Percentiles rank a stretch among this genome's conserved stretches.
phyloP scores from a whole-genome alignment of 495 filamentous ascomycete genomes.

The Staphylotrichum longicolle region DNA sequence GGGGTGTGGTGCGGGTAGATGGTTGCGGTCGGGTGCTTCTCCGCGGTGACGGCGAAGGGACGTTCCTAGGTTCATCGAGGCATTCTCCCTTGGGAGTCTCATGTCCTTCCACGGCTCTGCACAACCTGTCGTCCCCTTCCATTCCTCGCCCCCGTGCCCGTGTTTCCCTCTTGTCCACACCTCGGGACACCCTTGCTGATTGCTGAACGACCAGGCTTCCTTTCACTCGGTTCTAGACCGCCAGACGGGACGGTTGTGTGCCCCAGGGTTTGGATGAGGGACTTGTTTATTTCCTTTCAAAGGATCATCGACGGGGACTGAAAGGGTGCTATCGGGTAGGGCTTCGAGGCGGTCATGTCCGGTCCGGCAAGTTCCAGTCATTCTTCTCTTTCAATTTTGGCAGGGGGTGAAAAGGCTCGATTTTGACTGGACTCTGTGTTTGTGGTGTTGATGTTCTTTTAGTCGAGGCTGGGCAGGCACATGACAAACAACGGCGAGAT shows the following conservation, averaged over 20 bases:
- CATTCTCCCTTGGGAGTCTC: no score
- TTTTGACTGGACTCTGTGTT: background rate
- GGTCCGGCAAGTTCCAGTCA: constrained; percentile 3
- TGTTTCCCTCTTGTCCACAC: background rate
- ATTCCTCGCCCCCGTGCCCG: no score
- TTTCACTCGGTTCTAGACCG: constrained; percentile 57
- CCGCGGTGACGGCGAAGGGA: no score
- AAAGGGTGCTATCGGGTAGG: background rate
- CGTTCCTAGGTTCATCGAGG: no score
- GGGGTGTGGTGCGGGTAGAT: no score
- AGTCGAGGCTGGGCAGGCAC: background rate
- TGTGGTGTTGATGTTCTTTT: constrained; percentile 1
- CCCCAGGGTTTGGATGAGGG: background rate
- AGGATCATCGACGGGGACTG: background rate
- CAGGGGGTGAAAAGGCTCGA: background rate
- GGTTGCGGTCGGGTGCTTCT: no score
- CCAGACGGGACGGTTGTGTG: background rate
- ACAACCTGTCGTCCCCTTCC: no score
- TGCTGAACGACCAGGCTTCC: constrained; percentile 51
- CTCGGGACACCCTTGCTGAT: constrained; percentile 1
- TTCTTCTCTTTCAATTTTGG: background rate
- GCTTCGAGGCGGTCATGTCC: background rate
- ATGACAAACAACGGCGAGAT: constrained; percentile 11
- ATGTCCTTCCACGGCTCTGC: no score
- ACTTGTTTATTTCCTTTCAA: constrained; percentile 8